phyloP scores from a whole-genome alignment of 176 grass and related monocot species.

The Bothriochloa decipiens region DNA sequence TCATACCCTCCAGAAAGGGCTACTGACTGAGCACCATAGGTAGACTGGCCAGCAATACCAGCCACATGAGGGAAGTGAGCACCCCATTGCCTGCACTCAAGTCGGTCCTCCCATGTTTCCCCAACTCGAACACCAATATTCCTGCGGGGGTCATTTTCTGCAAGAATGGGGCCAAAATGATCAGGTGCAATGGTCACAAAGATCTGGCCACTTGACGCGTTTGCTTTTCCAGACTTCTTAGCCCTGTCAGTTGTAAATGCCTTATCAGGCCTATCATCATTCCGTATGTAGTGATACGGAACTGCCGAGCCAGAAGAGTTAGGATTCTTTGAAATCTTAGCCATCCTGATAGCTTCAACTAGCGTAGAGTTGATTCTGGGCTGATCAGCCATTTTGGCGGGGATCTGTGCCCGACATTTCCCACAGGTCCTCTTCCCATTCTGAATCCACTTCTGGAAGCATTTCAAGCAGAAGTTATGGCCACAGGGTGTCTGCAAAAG shows the following conservation, averaged over 20 bases:
- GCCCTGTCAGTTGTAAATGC: constrained; percentile 90
- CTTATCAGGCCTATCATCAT: constrained; percentile 83
- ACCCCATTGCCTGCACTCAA: constrained; percentile 97
- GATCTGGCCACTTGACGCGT: constrained; percentile 93
- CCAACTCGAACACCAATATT: constrained; percentile 69
- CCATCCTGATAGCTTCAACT: constrained; percentile 77
- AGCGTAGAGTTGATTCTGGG: constrained; percentile 86
- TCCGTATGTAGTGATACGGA: constrained; percentile 68
- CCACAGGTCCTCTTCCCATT: constrained; percentile 67
- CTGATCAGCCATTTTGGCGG: constrained; percentile 70
- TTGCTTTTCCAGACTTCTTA: constrained; percentile 82
- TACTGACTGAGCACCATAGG: constrained; percentile 81
- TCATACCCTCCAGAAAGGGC: constrained; percentile 87
- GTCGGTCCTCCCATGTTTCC: constrained; percentile 77
- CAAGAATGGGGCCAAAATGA: constrained; percentile 87
- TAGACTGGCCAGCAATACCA: constrained; percentile 89
- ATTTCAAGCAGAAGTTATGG: constrained; percentile 95
- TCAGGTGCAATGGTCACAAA: constrained; percentile 90
- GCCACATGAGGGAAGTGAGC: constrained; percentile 93
- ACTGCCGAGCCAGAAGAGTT: constrained; percentile 33
- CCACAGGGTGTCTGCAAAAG: constrained; percentile 76
- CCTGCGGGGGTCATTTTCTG: constrained; percentile 79
- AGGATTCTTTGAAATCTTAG: constrained; percentile 58
- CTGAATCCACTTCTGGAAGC: constrained; percentile 81
- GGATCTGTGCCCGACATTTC: constrained; percentile 66